Evolutionary conservation across 495 filamentous ascomycete genomes (phyloP).

Genomic region (Annulohypoxylon moriforme): DNA sequence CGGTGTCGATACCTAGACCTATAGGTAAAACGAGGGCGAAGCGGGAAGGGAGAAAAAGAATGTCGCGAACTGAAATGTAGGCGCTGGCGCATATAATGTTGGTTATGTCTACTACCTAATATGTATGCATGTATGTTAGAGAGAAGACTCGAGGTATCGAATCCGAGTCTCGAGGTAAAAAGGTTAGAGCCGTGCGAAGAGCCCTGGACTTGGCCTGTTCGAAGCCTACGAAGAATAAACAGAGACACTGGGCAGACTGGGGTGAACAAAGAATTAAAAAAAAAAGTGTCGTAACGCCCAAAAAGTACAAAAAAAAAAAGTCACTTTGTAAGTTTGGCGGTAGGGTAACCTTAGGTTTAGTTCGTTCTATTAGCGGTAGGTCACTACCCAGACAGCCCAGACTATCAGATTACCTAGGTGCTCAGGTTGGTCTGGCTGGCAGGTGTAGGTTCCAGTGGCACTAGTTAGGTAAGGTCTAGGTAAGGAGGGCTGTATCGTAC

Average conservation of each 20-base stretch:
- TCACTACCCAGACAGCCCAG: background rate
- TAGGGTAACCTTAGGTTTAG: slow-evolving; percentile 33
- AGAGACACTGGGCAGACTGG: slow-evolving; percentile 9
- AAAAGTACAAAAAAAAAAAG: slow-evolving; percentile 7
- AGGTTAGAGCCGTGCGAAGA: slow-evolving; percentile 15
- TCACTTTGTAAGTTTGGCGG: slow-evolving; percentile 7
- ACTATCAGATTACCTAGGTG: background rate
- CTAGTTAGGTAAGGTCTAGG: no score
- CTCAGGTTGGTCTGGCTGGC: slow-evolving; percentile 6
- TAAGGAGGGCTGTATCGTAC: background rate
- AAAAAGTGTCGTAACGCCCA: slow-evolving; percentile 14
- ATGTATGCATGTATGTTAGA: background rate
- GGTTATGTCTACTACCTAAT: background rate
- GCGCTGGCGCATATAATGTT: slow-evolving; percentile 38
- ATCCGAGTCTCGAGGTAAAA: slow-evolving; percentile 21
- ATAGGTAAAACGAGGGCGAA: slow-evolving; percentile 7
- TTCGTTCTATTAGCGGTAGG: slow-evolving; percentile 7
- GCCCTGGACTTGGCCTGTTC: slow-evolving; percentile 11
- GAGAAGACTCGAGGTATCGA: slow-evolving; percentile 26
- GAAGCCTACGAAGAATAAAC: slow-evolving; percentile 16
- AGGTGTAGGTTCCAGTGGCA: background rate
- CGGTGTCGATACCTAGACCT: slow-evolving; percentile 7
- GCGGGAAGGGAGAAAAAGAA: slow-evolving; percentile 24
- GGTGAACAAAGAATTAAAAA: slow-evolving; percentile 17
- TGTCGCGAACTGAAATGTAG: slow-evolving; percentile 34